These are phyloP conservation scores for Sporothrix inflata DNA, from an alignment of 2,329 filamentous ascomycete genomes.

Conservation along the genomic window DNA sequence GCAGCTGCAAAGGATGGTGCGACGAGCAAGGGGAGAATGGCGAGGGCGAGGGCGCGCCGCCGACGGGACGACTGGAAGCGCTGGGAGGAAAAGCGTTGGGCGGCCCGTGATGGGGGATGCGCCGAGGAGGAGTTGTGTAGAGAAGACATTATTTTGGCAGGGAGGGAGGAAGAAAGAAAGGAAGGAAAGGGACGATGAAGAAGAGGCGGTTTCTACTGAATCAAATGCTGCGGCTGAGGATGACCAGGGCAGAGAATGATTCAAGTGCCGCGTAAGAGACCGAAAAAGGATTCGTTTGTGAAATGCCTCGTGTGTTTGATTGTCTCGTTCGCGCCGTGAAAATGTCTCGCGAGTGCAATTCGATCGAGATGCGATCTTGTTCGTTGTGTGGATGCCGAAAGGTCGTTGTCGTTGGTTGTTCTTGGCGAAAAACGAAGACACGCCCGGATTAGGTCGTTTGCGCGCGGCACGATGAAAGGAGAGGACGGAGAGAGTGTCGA, in stretches of 20 bases:
- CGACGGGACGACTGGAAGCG: constrained; percentile 19
- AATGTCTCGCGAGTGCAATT: neutral
- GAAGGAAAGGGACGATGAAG: neutral
- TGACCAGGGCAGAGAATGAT: constrained; percentile 2
- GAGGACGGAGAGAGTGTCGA: neutral
- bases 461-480: constrained; percentile 4
- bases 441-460: constrained; percentile 5
- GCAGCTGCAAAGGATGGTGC: constrained; percentile 30
- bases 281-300: neutral
- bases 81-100: neutral
- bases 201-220: neutral
- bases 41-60: constrained; percentile 30
- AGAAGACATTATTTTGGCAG: constrained; percentile 20
- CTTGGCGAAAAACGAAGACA: constrained; percentile 1
- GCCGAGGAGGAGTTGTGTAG: constrained; percentile 18
- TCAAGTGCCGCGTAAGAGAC: neutral
- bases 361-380: neutral
- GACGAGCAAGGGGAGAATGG: constrained; percentile 32
- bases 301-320: neutral
- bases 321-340: neutral
- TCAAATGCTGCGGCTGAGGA: neutral
- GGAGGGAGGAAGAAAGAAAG: neutral
- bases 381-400: neutral
- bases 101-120: constrained; percentile 26
- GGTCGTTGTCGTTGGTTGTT: constrained; percentile 13